Evolutionary conservation across 75 land plant species (phyloP), one percentile per base, ranked within the genome.

Genomic region (Pseudotsuga menziesii): DNA sequence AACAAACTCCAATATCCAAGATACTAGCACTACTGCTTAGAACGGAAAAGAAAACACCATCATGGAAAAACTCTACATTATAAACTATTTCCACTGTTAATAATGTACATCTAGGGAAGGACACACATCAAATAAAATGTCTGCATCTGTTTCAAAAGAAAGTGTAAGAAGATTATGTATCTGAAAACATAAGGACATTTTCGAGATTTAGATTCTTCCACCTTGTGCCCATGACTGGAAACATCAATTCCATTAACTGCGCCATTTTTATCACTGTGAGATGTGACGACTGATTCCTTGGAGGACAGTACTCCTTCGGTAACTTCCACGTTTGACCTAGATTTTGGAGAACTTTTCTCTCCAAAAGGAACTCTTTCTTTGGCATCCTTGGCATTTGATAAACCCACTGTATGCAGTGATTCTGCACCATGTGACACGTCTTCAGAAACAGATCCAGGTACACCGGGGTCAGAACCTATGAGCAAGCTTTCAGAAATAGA

Each of bases 401-500:
- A 60, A 12, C 56, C 79, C 77, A 0, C 72, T 27, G 58, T 62
- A 12, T n/a, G 56, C 77, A 32, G 57, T 17, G 12, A 15, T 36
- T 69, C 72, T 69, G 63, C 29, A 79, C 14, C 17, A 13, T 59
- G 23, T 41, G 74, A 0, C 19, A 63, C 56, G 56, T 66, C 76
- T 44, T 78, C 82, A 0, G 58, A 25, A 35, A 73, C 61, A 77
- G 70, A 22, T n/a, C 75, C 52, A 2, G 72, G 5, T 59, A 54
- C 72, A 61, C 54, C 69, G 61, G 81, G 55, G 72, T 69, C 56
- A 56, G 78, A 76, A 69, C 39, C 64, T 11, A 74, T 27, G 0
- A 58, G 75, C 73, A 83, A 72, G 2, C 78, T 85, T 61, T 87
- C 84, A 80, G 78, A 84, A 29, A 90, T 76, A 29, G 86, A 64